These are phyloP conservation scores for Botrytis byssoidea DNA, from an alignment of 2,329 filamentous ascomycete species.

Conservation along the genomic window DNA sequence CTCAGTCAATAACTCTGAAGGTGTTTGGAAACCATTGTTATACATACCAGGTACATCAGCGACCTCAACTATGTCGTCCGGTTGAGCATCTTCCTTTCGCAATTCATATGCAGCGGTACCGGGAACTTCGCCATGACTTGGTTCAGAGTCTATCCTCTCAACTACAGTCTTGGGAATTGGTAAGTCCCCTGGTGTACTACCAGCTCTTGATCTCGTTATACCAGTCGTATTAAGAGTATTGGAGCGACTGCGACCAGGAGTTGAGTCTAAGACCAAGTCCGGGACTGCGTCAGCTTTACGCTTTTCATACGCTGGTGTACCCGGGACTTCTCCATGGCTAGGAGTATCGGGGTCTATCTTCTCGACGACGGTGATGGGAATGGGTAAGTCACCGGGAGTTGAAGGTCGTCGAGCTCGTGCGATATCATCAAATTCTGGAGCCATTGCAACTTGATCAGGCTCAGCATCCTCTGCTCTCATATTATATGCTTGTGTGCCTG, in stretches of 20 bases:
- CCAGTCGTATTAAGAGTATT: constrained; percentile 19
- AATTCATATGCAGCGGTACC: constrained; percentile 57
- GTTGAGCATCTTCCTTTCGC: constrained; percentile 56
- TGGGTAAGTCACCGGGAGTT: constrained; percentile 42
- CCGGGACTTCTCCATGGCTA: constrained; percentile 60
- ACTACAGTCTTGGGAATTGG: constrained; percentile 58
- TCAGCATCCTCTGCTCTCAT: constrained; percentile 56
- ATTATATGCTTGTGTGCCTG: constrained; percentile 57
- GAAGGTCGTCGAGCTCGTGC: constrained; percentile 21
- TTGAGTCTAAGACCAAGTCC: constrained; percentile 54
- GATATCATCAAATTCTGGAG: constrained; percentile 19
- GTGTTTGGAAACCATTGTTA: constrained; percentile 26
- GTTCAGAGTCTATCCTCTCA: constrained; percentile 56
- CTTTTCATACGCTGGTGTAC: constrained; percentile 56
- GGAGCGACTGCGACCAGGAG: constrained; percentile 30
- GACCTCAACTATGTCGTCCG: constrained; percentile 56
- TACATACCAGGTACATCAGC: constrained; percentile 57
- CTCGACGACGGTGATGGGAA: constrained; percentile 58
- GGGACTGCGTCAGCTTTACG: constrained; percentile 58
- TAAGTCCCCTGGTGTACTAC: constrained; percentile 38
- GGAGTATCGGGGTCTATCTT: constrained; percentile 53
- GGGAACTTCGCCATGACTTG: constrained; percentile 59
- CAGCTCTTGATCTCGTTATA: constrained; percentile 30
- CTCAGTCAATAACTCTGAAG: constrained; percentile 58
- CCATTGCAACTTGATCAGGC: constrained; percentile 57